Percentiles rank a stretch among this genome's conserved stretches.
These are phyloP conservation scores for Arthrobotrys megalospora DNA, from an alignment of 2,329 filamentous ascomycete species.

Conservation along the genomic window DNA sequence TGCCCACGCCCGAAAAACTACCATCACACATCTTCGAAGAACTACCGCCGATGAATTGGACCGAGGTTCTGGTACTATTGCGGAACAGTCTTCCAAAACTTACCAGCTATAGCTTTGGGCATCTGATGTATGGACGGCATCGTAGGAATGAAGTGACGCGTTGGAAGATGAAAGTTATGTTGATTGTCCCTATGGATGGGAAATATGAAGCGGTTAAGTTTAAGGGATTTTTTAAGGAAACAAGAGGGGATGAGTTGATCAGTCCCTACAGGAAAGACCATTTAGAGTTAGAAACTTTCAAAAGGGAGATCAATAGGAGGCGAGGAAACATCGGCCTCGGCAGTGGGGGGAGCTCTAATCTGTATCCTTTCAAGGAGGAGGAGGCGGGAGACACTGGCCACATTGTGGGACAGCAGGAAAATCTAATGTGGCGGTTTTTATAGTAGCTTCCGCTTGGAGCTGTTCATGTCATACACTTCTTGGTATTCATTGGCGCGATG, in stretches of 20 bases:
- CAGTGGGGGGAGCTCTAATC: neutral
- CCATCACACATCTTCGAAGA: neutral
- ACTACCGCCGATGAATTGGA: neutral
- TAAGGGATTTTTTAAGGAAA: neutral
- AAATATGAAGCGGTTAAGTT: neutral
- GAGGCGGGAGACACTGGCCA: neutral
- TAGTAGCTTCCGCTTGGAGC: neutral
- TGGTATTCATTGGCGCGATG: neutral
- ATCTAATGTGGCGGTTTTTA: conserved; percentile 1
- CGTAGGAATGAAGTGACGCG: too few species aligned
- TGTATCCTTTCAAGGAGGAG: neutral
- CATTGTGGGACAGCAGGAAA: neutral
- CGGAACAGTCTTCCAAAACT: conserved; percentile 2
- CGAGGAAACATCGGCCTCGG: neutral
- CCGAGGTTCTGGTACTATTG: neutral
- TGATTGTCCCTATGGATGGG: neutral
- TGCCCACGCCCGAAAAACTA: neutral
- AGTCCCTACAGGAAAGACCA: conserved; percentile 3
- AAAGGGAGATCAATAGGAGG: neutral
- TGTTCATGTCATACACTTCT: neutral
- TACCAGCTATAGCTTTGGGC: neutral
- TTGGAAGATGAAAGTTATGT: neutral
- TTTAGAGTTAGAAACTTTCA: conserved; percentile 1
- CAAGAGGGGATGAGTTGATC: neutral
- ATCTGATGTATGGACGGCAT: neutral